Conservation (phyloP, 2,329 filamentous ascomycete species). For the Fusarium sp. region DNA sequence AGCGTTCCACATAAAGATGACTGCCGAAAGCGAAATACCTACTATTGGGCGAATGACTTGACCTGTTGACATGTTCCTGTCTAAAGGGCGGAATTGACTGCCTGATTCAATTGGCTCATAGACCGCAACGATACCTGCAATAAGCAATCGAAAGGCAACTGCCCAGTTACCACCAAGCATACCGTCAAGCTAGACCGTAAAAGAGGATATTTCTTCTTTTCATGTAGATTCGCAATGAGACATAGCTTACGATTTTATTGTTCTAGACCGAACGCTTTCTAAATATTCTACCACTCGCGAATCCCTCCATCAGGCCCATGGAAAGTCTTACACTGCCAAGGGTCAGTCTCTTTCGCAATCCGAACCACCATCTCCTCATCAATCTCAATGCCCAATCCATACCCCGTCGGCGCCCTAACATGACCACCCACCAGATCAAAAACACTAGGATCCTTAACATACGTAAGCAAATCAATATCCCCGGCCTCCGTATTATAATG, state of each 20-base stretch:
- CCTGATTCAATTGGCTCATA: neutral
- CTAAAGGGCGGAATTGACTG: neutral
- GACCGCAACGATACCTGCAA: neutral
- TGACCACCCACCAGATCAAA: constrained; percentile 76
- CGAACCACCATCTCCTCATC: constrained; percentile 75
- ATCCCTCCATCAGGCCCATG: constrained; percentile 22
- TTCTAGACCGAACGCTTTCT: neutral
- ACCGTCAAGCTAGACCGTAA: neutral
- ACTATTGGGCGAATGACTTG: neutral
- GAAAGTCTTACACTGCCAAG: constrained; percentile 61
- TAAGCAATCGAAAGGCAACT: neutral
- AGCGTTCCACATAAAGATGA: neutral
- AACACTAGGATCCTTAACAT: constrained; percentile 71
- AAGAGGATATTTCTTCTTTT: neutral
- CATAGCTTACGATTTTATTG: neutral
- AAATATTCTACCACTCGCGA: constrained; percentile 13
- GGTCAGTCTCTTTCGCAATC: constrained; percentile 65
- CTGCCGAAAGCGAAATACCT: neutral
- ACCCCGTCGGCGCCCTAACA: constrained; percentile 67
- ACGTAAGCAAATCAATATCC: constrained; percentile 72
- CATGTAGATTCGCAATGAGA: neutral
- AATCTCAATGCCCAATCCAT: constrained; percentile 75
- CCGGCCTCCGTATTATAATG: constrained; percentile 78
- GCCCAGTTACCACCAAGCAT: neutral
- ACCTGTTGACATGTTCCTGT: neutral